phyloP scores from a whole-genome alignment of 2,329 filamentous ascomycete species.

The Blumeriella jaapii region DNA sequence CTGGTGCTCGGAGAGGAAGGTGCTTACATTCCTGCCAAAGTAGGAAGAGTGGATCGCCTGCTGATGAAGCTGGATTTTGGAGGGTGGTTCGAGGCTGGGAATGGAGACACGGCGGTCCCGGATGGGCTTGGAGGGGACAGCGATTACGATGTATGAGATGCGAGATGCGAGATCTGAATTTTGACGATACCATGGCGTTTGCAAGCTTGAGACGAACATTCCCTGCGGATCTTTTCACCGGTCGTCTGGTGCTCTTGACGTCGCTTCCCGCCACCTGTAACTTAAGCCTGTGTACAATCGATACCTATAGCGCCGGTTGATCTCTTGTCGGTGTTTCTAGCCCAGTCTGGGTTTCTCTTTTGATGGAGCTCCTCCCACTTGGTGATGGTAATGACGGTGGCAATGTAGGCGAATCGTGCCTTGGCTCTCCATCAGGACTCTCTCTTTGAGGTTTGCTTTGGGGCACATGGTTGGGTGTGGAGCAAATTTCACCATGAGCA shows the following conservation, averaged over 20 bases:
- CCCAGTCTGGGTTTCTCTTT: too few relatives aligned
- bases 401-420: too few relatives aligned
- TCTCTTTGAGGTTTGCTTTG: too few relatives aligned
- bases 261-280: neutral
- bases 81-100: conserved; percentile 25
- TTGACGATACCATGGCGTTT: conserved; percentile 7
- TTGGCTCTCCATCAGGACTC: too few relatives aligned
- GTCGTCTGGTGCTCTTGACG: neutral
- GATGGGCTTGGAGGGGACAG: conserved; percentile 15
- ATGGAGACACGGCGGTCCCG: conserved; percentile 4
- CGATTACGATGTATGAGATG: conserved; percentile 16
- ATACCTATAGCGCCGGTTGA: too few relatives aligned
- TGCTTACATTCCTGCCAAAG: conserved; percentile 56
- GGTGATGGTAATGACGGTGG: too few relatives aligned
- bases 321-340: too few relatives aligned
- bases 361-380: too few relatives aligned
- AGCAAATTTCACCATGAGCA: too few relatives aligned
- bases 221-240: neutral
- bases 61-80: conserved; percentile 75
- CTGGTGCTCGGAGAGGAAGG: conserved; percentile 32
- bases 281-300: too few relatives aligned
- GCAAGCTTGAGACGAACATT: neutral
- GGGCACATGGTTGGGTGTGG: too few relatives aligned
- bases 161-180: neutral
- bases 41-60: conserved; percentile 71